phyloP scores from a whole-genome alignment of 495 filamentous ascomycete genomes.

The Coniosporium apollinis region DNA sequence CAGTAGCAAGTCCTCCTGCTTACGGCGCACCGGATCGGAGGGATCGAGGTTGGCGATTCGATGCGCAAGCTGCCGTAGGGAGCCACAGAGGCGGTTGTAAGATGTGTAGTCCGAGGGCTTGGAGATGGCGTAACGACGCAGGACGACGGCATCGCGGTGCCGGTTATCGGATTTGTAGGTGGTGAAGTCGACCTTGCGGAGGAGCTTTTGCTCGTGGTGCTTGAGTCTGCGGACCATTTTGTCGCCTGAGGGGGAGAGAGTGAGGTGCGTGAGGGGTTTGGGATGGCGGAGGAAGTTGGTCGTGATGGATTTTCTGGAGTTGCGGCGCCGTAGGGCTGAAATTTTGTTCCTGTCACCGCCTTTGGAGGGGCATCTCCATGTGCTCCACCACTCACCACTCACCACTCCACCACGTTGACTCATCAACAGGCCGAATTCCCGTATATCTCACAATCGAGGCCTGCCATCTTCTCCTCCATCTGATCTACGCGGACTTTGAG shows the following conservation, averaged over 20 bases:
- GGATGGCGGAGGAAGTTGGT: background rate
- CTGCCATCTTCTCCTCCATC: too few relatives aligned
- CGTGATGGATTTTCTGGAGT: too few relatives aligned
- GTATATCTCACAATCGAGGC: too few relatives aligned
- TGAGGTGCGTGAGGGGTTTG: too few relatives aligned
- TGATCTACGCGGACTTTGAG: too few relatives aligned
- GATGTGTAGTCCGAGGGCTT: slow-evolving; percentile 71
- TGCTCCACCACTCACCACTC: too few relatives aligned
- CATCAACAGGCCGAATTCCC: too few relatives aligned
- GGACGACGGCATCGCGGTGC: slow-evolving; percentile 66
- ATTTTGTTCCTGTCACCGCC: too few relatives aligned
- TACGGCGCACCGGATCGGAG: slow-evolving; percentile 53
- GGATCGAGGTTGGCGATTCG: slow-evolving; percentile 61
- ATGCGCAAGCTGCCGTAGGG: slow-evolving; percentile 75
- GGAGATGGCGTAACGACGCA: slow-evolving; percentile 75
- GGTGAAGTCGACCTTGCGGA: slow-evolving; percentile 89
- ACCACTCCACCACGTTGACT: too few relatives aligned
- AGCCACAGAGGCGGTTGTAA: slow-evolving; percentile 79
- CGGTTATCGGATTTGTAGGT: slow-evolving; percentile 77
- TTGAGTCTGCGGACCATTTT: slow-evolving; percentile 82
- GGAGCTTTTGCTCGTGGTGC: slow-evolving; percentile 74
- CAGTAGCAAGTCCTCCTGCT: slow-evolving; percentile 67
- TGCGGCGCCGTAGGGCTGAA: too few relatives aligned
- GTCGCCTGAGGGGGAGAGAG: background rate
- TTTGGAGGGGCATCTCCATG: too few relatives aligned